These are phyloP conservation scores for Smithsoniella earleae DNA, from an alignment of 163 green algal species.

Conservation along the genomic window DNA sequence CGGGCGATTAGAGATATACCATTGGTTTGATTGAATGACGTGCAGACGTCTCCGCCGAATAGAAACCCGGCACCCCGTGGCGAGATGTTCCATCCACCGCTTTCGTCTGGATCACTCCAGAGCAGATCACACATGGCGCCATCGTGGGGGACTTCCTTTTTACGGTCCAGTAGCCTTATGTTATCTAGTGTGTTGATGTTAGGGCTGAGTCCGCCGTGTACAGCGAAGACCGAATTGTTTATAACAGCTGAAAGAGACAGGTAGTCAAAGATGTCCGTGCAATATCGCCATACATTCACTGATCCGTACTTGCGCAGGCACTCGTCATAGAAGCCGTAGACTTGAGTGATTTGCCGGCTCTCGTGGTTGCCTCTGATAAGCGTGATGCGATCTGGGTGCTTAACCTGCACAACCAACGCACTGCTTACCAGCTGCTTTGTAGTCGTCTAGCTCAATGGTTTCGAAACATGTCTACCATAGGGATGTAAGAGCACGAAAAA, in stretches of 20 bases:
- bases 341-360: slow-evolving; percentile 95
- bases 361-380: slow-evolving; percentile 98
- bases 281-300: slow-evolving; percentile 91
- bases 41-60: slow-evolving; percentile 83
- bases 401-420: slow-evolving; percentile 39
- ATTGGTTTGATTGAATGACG: slow-evolving; percentile 90
- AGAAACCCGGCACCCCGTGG: slow-evolving; percentile 93
- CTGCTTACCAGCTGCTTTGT: background rate
- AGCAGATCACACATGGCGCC: slow-evolving; percentile 98
- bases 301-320: slow-evolving; percentile 96
- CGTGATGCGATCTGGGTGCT: slow-evolving; percentile 84
- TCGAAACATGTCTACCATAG: no score
- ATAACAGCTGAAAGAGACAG: slow-evolving; percentile 76
- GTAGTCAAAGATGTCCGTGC: slow-evolving; percentile 99
- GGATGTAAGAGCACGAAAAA: background rate
- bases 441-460: background rate
- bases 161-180: slow-evolving; percentile 80
- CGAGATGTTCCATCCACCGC: slow-evolving; percentile 81
- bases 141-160: slow-evolving; percentile 90
- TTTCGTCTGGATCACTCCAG: slow-evolving; percentile 92
- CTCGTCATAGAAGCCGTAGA: slow-evolving; percentile 98
- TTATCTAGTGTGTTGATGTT: slow-evolving; percentile 83
- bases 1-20: slow-evolving; percentile 76
- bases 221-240: slow-evolving; percentile 74
- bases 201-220: slow-evolving; percentile 90